Evolutionary conservation across 2,329 filamentous ascomycete species (phyloP).

Genomic region (Microascus cirrosus): DNA sequence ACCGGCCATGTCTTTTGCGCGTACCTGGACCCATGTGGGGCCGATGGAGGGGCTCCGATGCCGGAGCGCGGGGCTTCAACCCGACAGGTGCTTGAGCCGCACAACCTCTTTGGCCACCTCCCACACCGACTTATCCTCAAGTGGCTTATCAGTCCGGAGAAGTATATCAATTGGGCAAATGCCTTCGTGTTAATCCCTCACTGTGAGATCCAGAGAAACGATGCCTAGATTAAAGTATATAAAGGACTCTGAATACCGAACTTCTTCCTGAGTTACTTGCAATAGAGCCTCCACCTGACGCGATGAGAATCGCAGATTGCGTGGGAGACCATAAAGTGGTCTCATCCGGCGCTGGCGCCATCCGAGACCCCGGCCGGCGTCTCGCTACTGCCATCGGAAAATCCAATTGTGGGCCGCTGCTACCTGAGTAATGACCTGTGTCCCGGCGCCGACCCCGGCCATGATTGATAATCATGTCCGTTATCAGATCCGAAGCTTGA

Average conservation of each 20-base stretch:
- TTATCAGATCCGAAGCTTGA: not conserved
- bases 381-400: not conserved
- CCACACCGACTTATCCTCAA: too few species aligned
- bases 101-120: not conserved
- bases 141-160: too few species aligned
- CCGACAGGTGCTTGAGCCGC: not conserved
- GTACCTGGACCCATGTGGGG: not conserved
- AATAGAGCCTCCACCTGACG: too few species aligned
- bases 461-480: not conserved
- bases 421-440: not conserved
- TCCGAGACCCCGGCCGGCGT: not conserved
- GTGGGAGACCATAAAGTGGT: not conserved
- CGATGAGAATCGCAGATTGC: too few species aligned
- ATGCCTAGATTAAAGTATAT: too few species aligned
- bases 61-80: not conserved
- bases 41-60: not conserved
- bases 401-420: not conserved
- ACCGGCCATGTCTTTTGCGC: not conserved
- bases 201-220: too few species aligned
- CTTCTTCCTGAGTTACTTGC: not conserved
- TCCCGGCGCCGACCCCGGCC: not conserved
- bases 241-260: too few species aligned
- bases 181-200: too few species aligned
- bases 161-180: too few species aligned
- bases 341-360: not conserved